These are phyloP conservation scores for Daedaleopsis nitida DNA, from an alignment of 768 basidiomycete species.

Conservation along the genomic window DNA sequence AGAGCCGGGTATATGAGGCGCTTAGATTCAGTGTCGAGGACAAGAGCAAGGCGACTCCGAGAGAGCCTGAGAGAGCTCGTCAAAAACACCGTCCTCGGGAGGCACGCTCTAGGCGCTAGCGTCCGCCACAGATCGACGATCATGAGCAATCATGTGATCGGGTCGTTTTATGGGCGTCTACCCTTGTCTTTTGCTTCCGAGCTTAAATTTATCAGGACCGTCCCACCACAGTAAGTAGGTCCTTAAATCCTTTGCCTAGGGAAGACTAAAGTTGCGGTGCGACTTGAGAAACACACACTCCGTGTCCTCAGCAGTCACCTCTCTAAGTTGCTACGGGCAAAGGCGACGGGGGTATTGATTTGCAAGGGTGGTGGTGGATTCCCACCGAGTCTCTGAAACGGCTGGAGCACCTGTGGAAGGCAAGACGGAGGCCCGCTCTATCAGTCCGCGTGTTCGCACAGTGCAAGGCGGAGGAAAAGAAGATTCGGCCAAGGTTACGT, in stretches of 20 bases:
- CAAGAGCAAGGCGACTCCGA: too few relatives aligned
- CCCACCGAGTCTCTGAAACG: slow-evolving; percentile 37
- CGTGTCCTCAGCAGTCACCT: slow-evolving; percentile 60
- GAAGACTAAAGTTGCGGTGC: too few relatives aligned
- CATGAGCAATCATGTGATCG: too few relatives aligned
- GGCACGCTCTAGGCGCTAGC: background rate
- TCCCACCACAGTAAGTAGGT: too few relatives aligned
- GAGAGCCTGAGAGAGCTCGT: too few relatives aligned
- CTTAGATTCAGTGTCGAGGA: too few relatives aligned
- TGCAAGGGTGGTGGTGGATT: slow-evolving; percentile 94
- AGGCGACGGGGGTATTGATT: slow-evolving; percentile 87
- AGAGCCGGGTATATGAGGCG: too few relatives aligned
- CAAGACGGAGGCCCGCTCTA: slow-evolving; percentile 35
- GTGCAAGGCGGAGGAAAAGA: slow-evolving; percentile 90
- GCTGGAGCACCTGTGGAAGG: background rate
- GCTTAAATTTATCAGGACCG: too few relatives aligned
- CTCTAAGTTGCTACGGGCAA: slow-evolving; percentile 84
- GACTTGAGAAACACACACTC: slow-evolving; percentile 73
- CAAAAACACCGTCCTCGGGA: background rate
- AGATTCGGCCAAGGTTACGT: slow-evolving; percentile 74
- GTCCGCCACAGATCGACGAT: background rate
- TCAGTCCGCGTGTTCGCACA: slow-evolving; percentile 81
- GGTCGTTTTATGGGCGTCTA: background rate
- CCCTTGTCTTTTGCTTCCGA: background rate
- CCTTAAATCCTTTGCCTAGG: too few relatives aligned